These are phyloP conservation scores for Choiromyces venosus DNA, from an alignment of 495 filamentous ascomycete species.

Conservation along the genomic window DNA sequence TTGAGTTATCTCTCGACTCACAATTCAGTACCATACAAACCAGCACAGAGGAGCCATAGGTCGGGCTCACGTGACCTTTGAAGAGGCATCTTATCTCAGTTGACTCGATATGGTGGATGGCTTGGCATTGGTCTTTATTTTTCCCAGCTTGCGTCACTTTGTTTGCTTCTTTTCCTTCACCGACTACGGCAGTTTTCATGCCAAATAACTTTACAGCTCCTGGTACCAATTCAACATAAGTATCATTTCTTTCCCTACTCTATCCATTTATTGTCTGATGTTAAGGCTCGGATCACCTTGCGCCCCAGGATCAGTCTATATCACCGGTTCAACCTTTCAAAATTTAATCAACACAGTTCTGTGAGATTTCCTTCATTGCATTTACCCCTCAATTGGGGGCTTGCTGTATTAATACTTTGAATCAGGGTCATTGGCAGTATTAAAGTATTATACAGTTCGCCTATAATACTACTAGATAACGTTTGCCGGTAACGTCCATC, in stretches of 20 bases:
- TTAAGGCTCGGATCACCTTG: not conserved
- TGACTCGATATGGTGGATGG: not conserved
- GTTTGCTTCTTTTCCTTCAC: not conserved
- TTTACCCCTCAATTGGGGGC: not conserved
- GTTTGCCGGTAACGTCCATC: not conserved
- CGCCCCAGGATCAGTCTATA: not conserved
- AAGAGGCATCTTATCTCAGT: not conserved
- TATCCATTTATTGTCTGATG: not conserved
- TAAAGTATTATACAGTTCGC: not conserved
- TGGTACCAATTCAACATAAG: not conserved
- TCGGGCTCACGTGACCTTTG: not conserved
- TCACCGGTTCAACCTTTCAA: not conserved
- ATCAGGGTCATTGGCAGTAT: not conserved
- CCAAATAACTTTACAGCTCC: not conserved
- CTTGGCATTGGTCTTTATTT: not conserved
- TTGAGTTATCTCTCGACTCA: too few relatives aligned
- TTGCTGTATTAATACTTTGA: not conserved
- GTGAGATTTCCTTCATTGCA: not conserved
- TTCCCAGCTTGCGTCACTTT: not conserved
- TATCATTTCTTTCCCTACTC: not conserved
- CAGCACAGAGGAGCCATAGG: too few relatives aligned
- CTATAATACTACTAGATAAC: not conserved
- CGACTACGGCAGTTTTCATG: not conserved
- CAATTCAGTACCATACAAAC: too few relatives aligned
- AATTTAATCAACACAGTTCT: not conserved